Evolutionary conservation across 2,329 filamentous ascomycete species (phyloP), one percentile per base, ranked within the genome.

Genomic region (Coniochaeta ligniaria): DNA sequence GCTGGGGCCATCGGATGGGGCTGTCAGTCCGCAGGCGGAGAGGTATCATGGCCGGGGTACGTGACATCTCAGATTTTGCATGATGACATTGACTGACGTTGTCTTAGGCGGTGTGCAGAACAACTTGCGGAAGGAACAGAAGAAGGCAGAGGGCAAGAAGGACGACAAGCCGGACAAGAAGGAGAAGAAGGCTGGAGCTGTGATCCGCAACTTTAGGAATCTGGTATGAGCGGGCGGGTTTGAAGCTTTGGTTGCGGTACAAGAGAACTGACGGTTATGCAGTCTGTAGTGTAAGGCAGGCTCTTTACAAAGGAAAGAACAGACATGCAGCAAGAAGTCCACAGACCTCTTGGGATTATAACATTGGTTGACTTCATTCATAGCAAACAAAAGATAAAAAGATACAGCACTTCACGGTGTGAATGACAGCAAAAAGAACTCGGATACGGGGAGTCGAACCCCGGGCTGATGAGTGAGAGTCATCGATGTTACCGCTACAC

Each of bases 81-180:
- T n/a, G n/a, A n/a, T n/a, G 31, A 26, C 16, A 58, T 36, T 11
- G 38, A 36, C 66, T 72, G 65, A 71, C 55, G 57, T 35, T 60
- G 26, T 28, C 6, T 28, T 47, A 78, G 80, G 80, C 20, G 78
- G 79, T 24, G 72, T 80, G 9, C 79, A 81, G 64, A 82, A 79
- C 66, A 69, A 75, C 33, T 69, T 76, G 1, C 76, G 77, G 3
- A 79, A 82, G 65, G 79, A 83, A 2, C 76, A 74, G 36, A 80
- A 79, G 64, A 73, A 72, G 54, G 73, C 73, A 43, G 76, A 80
- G 6, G 33, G 78, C 60, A 76, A 77, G 62, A 78, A 79, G 60
- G 73, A 76, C 0, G 73, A 73, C 33, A 73, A 68, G 52, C 72
- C 73, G 0, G 73, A 73, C 33, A 73, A 68, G 52, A 72, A 73